A percentile compares a stretch with the other conserved stretches of the same genome.
phyloP scores from a whole-genome alignment of 139 green algal species.

The Mesotaenium endlicherianum region DNA sequence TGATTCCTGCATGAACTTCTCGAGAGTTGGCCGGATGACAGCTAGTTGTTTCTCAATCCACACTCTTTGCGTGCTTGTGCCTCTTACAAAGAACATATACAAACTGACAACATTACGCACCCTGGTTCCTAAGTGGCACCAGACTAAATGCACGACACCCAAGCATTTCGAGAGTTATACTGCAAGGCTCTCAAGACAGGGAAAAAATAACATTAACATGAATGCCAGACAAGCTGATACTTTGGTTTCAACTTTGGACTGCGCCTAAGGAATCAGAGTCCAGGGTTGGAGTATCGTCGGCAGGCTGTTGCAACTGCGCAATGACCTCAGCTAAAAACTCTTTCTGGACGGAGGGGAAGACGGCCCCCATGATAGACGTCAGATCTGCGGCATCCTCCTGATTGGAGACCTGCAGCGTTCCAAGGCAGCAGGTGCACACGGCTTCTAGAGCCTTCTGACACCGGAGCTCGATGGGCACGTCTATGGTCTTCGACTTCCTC shows the following conservation, averaged over 20 bases:
- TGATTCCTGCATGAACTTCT: too few relatives aligned
- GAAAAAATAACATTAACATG: too few relatives aligned
- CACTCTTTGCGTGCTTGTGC: too few relatives aligned
- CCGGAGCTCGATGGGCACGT: background rate
- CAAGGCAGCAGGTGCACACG: constrained; percentile 13
- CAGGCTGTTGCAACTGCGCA: background rate
- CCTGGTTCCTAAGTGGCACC: too few relatives aligned
- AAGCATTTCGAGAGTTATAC: too few relatives aligned
- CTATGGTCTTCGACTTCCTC: background rate
- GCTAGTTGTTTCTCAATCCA: too few relatives aligned
- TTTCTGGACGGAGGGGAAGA: background rate
- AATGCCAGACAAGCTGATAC: too few relatives aligned
- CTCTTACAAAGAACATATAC: too few relatives aligned
- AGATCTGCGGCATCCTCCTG: background rate
- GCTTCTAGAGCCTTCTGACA: constrained; percentile 8
- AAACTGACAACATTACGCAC: too few relatives aligned
- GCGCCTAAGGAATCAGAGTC: background rate
- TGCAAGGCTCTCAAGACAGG: too few relatives aligned
- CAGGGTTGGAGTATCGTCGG: background rate
- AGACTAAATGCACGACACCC: too few relatives aligned
- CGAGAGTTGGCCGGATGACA: too few relatives aligned
- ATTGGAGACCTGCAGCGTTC: background rate
- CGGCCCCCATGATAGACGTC: background rate
- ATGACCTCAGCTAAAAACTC: background rate
- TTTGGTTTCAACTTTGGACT: background rate